Evolutionary conservation across 306 rosid species (phyloP).

Genomic region (Castanea sativa): DNA sequence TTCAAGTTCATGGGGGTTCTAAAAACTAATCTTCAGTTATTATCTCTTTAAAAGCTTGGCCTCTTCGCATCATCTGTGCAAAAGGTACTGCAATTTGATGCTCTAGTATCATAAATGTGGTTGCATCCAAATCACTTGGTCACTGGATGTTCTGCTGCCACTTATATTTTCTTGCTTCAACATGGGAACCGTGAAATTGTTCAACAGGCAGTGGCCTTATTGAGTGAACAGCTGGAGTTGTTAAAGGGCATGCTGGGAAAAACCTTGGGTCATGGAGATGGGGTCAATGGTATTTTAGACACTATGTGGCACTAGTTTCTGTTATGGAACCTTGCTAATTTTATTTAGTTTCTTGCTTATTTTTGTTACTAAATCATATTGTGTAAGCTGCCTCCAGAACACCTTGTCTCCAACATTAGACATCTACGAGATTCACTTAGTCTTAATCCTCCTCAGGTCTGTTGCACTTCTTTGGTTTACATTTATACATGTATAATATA

Average conservation of each 20-base stretch:
- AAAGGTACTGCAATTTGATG: slow-evolving; percentile 71
- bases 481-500: no score
- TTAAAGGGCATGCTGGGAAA: slow-evolving; percentile 61
- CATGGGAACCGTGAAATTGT: slow-evolving; percentile 84
- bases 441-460: no score
- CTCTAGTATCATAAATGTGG: slow-evolving; percentile 69
- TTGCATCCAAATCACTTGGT: slow-evolving; percentile 87
- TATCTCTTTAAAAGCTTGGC: slow-evolving; percentile 85
- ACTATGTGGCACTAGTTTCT: background rate
- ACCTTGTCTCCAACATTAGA: no score
- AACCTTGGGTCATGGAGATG: slow-evolving; percentile 32
- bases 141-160: slow-evolving; percentile 86
- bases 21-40: slow-evolving; percentile 86
- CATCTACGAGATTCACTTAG: no score
- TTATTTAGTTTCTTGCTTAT: no score
- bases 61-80: slow-evolving; percentile 63
- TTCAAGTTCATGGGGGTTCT: slow-evolving; percentile 84
- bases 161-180: slow-evolving; percentile 88
- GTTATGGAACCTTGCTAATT: no score
- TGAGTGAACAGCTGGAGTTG: slow-evolving; percentile 67
- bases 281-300: slow-evolving; percentile 18
- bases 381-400: no score
- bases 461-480: no score
- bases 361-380: no score
- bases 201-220: slow-evolving; percentile 51